Conservation (phyloP, 106 monocot species). For the Dendrobium nobile region DNA sequence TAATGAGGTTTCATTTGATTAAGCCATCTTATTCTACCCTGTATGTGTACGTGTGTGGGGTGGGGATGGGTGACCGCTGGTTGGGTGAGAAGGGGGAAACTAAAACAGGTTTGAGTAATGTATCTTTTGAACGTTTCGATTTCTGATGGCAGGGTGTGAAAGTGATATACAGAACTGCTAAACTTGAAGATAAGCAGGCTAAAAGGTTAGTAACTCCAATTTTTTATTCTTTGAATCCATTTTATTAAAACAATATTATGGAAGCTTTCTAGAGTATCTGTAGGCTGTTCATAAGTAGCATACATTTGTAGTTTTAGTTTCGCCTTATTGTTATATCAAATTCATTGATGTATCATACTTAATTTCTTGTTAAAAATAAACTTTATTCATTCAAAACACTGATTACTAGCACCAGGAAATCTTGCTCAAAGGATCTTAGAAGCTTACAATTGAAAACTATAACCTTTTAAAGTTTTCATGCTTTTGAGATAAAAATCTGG, state of each 20-base stretch:
- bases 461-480: too few relatives aligned
- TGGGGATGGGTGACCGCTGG: neutral
- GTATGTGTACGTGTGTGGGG: neutral
- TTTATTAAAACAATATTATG: neutral
- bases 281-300: too few relatives aligned
- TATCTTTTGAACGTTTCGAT: neutral
- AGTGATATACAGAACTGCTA: slow-evolving; percentile 64
- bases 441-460: too few relatives aligned
- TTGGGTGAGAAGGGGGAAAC: neutral
- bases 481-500: too few relatives aligned
- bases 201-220: slow-evolving; percentile 41
- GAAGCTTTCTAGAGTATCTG: too few relatives aligned
- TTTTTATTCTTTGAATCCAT: neutral
- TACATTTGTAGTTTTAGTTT: too few relatives aligned
- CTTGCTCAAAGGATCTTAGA: too few relatives aligned
- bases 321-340: too few relatives aligned
- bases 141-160: slow-evolving; percentile 53
- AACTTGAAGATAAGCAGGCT: slow-evolving; percentile 71
- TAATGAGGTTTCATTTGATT: neutral
- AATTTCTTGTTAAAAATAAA: too few relatives aligned
- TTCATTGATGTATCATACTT: too few relatives aligned
- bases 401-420: too few relatives aligned
- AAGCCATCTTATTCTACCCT: neutral
- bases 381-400: too few relatives aligned
- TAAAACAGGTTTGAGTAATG: neutral